These are phyloP conservation scores for Amanita fuliginea DNA, from an alignment of 768 basidiomycete species.

Conservation along the genomic window DNA sequence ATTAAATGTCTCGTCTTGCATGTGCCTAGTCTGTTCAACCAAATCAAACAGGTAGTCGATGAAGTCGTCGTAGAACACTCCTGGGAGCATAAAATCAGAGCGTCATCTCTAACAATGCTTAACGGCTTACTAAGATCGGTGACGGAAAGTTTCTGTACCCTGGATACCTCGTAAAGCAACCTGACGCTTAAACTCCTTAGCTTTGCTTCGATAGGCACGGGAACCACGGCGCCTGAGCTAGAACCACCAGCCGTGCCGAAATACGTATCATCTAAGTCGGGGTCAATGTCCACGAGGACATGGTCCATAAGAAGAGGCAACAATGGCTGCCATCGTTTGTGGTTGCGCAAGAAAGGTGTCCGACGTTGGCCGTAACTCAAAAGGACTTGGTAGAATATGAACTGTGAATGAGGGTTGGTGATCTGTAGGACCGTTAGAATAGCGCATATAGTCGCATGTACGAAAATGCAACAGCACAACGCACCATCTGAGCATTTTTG, in stretches of 20 bases:
- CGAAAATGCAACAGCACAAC: slow-evolving; percentile 13
- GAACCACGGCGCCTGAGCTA: slow-evolving; percentile 24
- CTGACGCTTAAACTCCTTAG: slow-evolving; percentile 60
- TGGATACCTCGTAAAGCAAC: slow-evolving; percentile 86
- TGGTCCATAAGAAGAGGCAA: slow-evolving; percentile 81
- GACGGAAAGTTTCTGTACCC: slow-evolving; percentile 73
- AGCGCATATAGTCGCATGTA: slow-evolving; percentile 5
- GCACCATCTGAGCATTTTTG: slow-evolving; percentile 55
- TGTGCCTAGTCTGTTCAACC: slow-evolving; percentile 82
- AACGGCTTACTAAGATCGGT: slow-evolving; percentile 64
- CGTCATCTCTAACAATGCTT: background rate
- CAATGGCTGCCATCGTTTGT: slow-evolving; percentile 76
- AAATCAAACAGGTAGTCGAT: slow-evolving; percentile 87
- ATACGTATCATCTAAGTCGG: slow-evolving; percentile 55
- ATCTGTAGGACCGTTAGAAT: slow-evolving; percentile 29
- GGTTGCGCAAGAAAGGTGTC: slow-evolving; percentile 60
- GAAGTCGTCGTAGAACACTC: slow-evolving; percentile 71
- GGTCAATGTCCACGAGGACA: slow-evolving; percentile 71
- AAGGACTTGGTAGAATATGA: slow-evolving; percentile 72
- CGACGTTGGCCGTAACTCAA: slow-evolving; percentile 64
- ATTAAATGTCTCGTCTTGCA: slow-evolving; percentile 88
- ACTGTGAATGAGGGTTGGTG: slow-evolving; percentile 77
- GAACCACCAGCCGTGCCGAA: slow-evolving; percentile 30
- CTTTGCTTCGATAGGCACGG: slow-evolving; percentile 77
- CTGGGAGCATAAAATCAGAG: slow-evolving; percentile 25